Evolutionary conservation across 441 rosid genomes (phyloP).

Genomic region (Manihot esculenta): DNA sequence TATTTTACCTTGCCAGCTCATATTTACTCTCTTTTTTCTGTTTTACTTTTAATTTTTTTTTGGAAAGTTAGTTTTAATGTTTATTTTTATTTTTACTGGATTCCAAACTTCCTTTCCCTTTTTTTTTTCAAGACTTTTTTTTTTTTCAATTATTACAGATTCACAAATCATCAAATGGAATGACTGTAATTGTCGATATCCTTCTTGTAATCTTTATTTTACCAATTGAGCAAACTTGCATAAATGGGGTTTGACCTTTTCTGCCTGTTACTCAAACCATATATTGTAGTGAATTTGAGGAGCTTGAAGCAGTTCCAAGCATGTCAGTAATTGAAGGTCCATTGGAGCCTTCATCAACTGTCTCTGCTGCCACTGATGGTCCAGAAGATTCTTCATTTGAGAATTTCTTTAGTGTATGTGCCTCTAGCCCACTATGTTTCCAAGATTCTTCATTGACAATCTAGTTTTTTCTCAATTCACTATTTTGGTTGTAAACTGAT

Average conservation of each 20-base stretch:
- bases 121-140: background rate
- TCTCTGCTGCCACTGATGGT: constrained; percentile 36
- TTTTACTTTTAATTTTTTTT: background rate
- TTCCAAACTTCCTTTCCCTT: too few species aligned
- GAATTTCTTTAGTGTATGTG: constrained; percentile 59
- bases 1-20: background rate
- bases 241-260: too few species aligned
- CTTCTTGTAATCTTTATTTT: constrained; percentile 1
- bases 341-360: constrained; percentile 51
- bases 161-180: background rate
- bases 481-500: background rate
- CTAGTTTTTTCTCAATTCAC: background rate
- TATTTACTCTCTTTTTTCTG: background rate
- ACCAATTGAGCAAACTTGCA: constrained; percentile 7
- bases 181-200: background rate
- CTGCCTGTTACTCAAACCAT: background rate
- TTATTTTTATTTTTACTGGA: too few species aligned
- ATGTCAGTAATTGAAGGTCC: constrained; percentile 60
- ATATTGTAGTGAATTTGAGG: constrained; percentile 62
- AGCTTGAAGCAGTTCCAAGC: constrained; percentile 65
- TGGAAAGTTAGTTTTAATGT: background rate
- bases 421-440: background rate
- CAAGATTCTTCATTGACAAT: background rate
- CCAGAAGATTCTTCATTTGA: constrained; percentile 57
- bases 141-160: background rate